A percentile compares a stretch with the other conserved stretches of the same genome.
Conservation (phyloP, 1,139 yeast species). For the Chernovozyma aurita region DNA sequence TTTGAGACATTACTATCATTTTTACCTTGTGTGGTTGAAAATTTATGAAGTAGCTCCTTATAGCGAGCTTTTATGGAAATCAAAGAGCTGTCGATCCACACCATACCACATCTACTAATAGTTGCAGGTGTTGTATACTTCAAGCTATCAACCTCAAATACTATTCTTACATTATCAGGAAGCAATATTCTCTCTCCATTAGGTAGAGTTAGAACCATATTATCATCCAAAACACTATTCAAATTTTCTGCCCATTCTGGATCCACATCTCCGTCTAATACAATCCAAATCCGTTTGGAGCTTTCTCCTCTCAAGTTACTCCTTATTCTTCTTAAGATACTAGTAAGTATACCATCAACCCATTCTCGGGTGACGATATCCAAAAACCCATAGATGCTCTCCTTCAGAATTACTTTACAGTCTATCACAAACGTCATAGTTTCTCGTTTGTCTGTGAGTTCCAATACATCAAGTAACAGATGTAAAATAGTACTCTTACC, state of each 20-base stretch:
- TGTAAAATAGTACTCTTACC: slow-evolving; percentile 66
- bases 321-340: slow-evolving; percentile 55
- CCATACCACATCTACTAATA: slow-evolving; percentile 87
- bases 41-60: slow-evolving; percentile 22
- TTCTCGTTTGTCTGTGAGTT: slow-evolving; percentile 30
- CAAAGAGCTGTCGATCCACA: slow-evolving; percentile 54
- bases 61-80: slow-evolving; percentile 17
- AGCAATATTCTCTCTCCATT: slow-evolving; percentile 80
- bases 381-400: slow-evolving; percentile 62
- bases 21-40: slow-evolving; percentile 10
- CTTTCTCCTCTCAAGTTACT: slow-evolving; percentile 59
- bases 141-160: slow-evolving; percentile 75
- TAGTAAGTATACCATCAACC: slow-evolving; percentile 84
- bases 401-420: slow-evolving; percentile 70
- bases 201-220: slow-evolving; percentile 74
- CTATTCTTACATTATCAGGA: slow-evolving; percentile 57
- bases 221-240: slow-evolving; percentile 90
- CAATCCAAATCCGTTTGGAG: slow-evolving; percentile 62
- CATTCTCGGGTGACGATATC: slow-evolving; percentile 84
- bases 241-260: slow-evolving; percentile 93
- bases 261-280: slow-evolving; percentile 91
- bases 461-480: slow-evolving; percentile 45
- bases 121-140: slow-evolving; percentile 83
- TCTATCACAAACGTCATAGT: slow-evolving; percentile 51
- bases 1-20: slow-evolving; percentile 10